Conservation (phyloP, 495 filamentous ascomycete species). For the Filosporella fistucella region DNA sequence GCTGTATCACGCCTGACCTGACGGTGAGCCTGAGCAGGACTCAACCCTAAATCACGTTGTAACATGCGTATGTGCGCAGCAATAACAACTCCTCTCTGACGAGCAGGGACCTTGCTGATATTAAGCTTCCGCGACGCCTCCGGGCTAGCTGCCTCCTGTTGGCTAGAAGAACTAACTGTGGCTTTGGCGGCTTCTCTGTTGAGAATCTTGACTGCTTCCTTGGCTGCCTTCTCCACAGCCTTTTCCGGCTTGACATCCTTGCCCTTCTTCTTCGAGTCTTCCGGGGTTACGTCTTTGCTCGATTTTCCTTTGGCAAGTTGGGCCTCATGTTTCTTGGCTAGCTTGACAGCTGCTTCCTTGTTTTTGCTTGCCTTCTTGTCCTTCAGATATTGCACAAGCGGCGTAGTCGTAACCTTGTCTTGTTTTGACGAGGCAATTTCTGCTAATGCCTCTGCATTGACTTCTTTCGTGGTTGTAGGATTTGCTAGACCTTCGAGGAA, state of each 20-base stretch:
- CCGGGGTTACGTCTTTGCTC: conserved; percentile 33
- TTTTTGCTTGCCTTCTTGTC: conserved; percentile 88
- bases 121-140: conserved; percentile 19
- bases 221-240: conserved; percentile 46
- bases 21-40: conserved; percentile 51
- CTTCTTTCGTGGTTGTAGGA: conserved; percentile 50
- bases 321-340: conserved; percentile 39
- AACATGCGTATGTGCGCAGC: conserved; percentile 78
- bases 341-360: conserved; percentile 54
- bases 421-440: conserved; percentile 50
- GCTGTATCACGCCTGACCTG: conserved; percentile 46
- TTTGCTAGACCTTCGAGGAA: conserved; percentile 86
- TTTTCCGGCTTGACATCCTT: conserved; percentile 59
- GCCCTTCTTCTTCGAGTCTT: conserved; percentile 49
- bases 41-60: conserved; percentile 86
- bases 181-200: conserved; percentile 59
- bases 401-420: conserved; percentile 72
- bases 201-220: conserved; percentile 76
- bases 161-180: conserved; percentile 35
- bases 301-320: conserved; percentile 53
- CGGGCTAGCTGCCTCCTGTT: conserved; percentile 14
- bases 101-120: conserved; percentile 31
- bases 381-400: conserved; percentile 82
- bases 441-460: conserved; percentile 40
- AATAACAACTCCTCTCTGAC: conserved; percentile 62